A percentile compares a stretch with the other conserved stretches of the same genome.
Evolutionary conservation across 2,329 filamentous ascomycete species (phyloP).

Genomic region (Blastomyces gilchristii): DNA sequence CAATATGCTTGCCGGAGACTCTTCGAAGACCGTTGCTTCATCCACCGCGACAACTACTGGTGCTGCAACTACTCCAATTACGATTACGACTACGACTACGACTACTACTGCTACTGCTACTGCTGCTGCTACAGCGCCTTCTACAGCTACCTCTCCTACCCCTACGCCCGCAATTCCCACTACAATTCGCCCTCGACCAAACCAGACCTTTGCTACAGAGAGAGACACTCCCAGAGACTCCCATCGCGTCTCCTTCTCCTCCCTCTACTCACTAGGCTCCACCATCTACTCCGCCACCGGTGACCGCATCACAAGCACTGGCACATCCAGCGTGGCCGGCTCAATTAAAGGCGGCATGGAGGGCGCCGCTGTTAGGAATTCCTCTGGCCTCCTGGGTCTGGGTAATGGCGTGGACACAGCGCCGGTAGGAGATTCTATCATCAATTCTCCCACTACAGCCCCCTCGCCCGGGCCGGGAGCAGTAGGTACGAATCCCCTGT

Average conservation of each 20-base stretch:
- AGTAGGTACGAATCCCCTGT: background rate
- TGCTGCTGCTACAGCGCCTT: background rate
- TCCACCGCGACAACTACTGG: background rate
- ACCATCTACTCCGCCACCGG: slow-evolving; percentile 15
- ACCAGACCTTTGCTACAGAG: background rate
- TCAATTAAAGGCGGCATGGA: slow-evolving; percentile 22
- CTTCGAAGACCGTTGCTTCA: background rate
- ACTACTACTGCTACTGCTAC: background rate
- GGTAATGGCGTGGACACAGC: background rate
- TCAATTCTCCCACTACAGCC: background rate
- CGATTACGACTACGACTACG: too few relatives aligned
- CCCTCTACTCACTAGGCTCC: slow-evolving; percentile 50
- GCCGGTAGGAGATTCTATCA: background rate
- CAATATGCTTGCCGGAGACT: background rate
- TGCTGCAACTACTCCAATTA: background rate
- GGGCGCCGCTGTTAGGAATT: slow-evolving; percentile 3
- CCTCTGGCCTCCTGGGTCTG: background rate
- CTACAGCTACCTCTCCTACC: background rate
- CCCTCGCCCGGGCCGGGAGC: background rate
- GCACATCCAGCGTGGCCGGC: slow-evolving; percentile 30
- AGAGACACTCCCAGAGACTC: slow-evolving; percentile 29
- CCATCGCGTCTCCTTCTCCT: slow-evolving; percentile 63
- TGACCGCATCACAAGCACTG: slow-evolving; percentile 20
- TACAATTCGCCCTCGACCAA: background rate
- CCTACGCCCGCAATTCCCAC: background rate